phyloP scores from a whole-genome alignment of 2,329 filamentous ascomycete genomes.

The Zalaria sp. region DNA sequence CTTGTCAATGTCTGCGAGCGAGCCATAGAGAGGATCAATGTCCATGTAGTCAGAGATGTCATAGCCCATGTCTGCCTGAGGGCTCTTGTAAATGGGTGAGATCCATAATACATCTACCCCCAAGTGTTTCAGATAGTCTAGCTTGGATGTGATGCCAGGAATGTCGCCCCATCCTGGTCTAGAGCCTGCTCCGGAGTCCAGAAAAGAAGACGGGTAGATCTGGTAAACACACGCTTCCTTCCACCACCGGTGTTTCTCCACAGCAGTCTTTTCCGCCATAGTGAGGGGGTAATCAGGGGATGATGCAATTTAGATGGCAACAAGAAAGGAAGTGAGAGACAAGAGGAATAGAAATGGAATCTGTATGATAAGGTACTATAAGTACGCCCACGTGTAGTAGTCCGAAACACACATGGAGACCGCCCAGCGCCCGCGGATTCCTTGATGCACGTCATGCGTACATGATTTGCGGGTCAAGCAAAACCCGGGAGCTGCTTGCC shows the following conservation, averaged over 20 bases:
- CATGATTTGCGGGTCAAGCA: too few relatives aligned
- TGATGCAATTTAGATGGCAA: too few relatives aligned
- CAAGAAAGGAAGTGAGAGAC: too few relatives aligned
- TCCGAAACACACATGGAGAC: too few relatives aligned
- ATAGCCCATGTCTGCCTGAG: conserved; percentile 41
- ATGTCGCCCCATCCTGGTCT: conserved; percentile 47
- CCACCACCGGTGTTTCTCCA: conserved; percentile 18
- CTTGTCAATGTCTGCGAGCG: conserved; percentile 29
- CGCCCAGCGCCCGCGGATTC: too few relatives aligned
- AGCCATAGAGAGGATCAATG: conserved; percentile 33
- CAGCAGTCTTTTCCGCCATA: conserved; percentile 6
- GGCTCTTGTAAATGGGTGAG: conserved; percentile 42
- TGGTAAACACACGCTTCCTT: conserved; percentile 24
- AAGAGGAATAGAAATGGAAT: too few relatives aligned
- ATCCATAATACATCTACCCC: conserved; percentile 52
- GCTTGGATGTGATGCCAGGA: conserved; percentile 47
- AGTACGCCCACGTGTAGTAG: too few relatives aligned
- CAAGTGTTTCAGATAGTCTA: conserved; percentile 49
- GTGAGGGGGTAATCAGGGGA: background rate
- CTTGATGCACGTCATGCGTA: too few relatives aligned
- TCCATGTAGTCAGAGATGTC: conserved; percentile 25
- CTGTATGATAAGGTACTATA: too few relatives aligned
- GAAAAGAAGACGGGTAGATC: conserved; percentile 46
- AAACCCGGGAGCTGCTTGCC: too few relatives aligned
- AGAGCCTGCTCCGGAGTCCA: conserved; percentile 39